A percentile compares a stretch with the other conserved stretches of the same genome.
Conservation (phyloP, 805 yeast species). For the Metschnikowia santaceciliae region DNA sequence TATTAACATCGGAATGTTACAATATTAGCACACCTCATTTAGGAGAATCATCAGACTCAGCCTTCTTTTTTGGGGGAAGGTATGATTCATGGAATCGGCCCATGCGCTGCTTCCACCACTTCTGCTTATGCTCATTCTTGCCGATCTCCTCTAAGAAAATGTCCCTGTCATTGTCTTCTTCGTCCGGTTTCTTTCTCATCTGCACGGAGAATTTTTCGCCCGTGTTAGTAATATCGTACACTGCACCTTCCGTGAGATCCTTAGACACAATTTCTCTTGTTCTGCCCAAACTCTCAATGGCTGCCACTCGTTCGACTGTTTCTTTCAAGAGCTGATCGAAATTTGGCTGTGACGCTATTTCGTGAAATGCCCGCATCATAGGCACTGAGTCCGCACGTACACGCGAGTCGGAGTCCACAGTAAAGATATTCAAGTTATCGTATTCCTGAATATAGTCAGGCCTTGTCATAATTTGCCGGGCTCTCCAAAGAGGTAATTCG, state of each 20-base stretch:
- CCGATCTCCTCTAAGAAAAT: conserved; percentile 21
- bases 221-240: conserved; percentile 29
- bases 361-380: conserved; percentile 87
- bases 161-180: conserved; percentile 24
- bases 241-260: conserved; percentile 56
- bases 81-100: conserved; percentile 28
- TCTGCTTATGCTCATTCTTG: conserved; percentile 16
- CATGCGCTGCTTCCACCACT: conserved; percentile 51
- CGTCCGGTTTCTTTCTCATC: conserved; percentile 16
- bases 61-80: conserved; percentile 8
- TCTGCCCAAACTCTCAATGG: conserved; percentile 72
- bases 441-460: conserved; percentile 73
- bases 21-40: not conserved
- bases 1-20: not conserved
- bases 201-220: conserved; percentile 11
- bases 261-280: conserved; percentile 73
- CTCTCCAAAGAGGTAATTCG: conserved; percentile 76
- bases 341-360: conserved; percentile 66
- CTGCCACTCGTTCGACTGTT: conserved; percentile 64
- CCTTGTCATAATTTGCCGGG: conserved; percentile 80
- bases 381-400: conserved; percentile 82
- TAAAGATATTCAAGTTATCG: conserved; percentile 74
- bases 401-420: conserved; percentile 66
- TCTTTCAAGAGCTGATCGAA: conserved; percentile 64
- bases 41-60: not conserved